Evolutionary conservation across 495 filamentous ascomycete species (phyloP).

Genomic region (Neurospora sp.): DNA sequence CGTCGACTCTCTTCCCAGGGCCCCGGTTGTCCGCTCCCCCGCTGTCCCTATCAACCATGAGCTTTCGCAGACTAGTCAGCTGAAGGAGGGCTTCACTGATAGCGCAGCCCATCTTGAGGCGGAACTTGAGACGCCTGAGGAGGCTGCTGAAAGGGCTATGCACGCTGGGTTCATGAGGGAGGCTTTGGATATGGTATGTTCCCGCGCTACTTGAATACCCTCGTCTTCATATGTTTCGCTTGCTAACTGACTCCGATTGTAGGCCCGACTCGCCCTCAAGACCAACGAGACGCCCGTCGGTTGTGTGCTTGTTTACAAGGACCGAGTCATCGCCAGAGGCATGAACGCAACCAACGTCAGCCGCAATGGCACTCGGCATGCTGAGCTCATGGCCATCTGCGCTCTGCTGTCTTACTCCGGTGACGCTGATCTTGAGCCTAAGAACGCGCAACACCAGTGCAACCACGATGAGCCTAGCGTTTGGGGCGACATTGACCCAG

Average conservation of each 20-base stretch:
- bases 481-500: constrained; percentile 36
- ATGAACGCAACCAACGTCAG: constrained; percentile 96
- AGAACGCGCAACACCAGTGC: not conserved
- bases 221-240: not conserved
- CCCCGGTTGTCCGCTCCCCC: constrained; percentile 7
- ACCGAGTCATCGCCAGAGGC: constrained; percentile 66
- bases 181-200: constrained; percentile 55
- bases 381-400: constrained; percentile 83
- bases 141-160: constrained; percentile 21
- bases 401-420: constrained; percentile 29
- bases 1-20: not conserved
- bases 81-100: constrained; percentile 11
- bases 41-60: constrained; percentile 9
- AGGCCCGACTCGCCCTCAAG: constrained; percentile 73
- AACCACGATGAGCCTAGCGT: constrained; percentile 2
- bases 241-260: not conserved
- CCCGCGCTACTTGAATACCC: not conserved
- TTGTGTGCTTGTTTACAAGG: constrained; percentile 76
- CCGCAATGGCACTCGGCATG: constrained; percentile 80
- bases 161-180: constrained; percentile 60
- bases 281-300: constrained; percentile 90
- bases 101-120: not conserved
- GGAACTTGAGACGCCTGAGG: constrained; percentile 15
- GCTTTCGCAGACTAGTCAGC: constrained; percentile 19
- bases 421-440: constrained; percentile 7